Conservation (phyloP, 2,329 filamentous ascomycete species). For the Neurospora sp. region DNA sequence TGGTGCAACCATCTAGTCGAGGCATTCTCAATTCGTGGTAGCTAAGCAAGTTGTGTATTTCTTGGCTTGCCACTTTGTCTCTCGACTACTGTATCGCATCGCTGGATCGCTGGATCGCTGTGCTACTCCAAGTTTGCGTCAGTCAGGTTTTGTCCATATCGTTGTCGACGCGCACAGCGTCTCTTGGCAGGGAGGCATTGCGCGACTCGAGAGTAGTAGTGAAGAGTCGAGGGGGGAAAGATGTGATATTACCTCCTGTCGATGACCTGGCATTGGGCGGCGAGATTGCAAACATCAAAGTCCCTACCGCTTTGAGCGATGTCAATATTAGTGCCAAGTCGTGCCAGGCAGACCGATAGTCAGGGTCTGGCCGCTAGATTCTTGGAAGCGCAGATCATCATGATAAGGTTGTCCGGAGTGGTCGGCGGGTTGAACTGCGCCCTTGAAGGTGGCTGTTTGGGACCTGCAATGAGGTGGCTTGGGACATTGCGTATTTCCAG, state of each 20-base stretch:
- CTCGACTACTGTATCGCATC: not conserved
- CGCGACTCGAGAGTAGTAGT: not conserved
- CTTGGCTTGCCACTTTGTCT: not conserved
- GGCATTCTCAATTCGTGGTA: not conserved
- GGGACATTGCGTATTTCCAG: not conserved
- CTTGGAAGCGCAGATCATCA: not conserved
- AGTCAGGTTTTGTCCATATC: not conserved
- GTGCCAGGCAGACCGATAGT: not conserved
- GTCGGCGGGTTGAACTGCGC: not conserved
- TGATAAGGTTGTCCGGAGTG: not conserved
- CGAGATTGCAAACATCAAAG: not conserved
- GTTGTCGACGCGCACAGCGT: not conserved
- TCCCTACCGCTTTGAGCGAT: not conserved
- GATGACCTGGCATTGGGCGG: not conserved
- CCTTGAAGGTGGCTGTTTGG: not conserved
- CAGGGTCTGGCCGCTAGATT: not conserved
- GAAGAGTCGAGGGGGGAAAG: not conserved
- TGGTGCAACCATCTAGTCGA: not conserved
- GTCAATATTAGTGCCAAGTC: not conserved
- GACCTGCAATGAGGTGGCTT: not conserved
- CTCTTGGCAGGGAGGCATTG: not conserved
- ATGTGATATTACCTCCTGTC: not conserved
- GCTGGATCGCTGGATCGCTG: not conserved
- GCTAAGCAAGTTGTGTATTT: not conserved
- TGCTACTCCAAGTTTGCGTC: not conserved